phyloP scores from a whole-genome alignment of 495 filamentous ascomycete genomes.

The Penicillium angulare region DNA sequence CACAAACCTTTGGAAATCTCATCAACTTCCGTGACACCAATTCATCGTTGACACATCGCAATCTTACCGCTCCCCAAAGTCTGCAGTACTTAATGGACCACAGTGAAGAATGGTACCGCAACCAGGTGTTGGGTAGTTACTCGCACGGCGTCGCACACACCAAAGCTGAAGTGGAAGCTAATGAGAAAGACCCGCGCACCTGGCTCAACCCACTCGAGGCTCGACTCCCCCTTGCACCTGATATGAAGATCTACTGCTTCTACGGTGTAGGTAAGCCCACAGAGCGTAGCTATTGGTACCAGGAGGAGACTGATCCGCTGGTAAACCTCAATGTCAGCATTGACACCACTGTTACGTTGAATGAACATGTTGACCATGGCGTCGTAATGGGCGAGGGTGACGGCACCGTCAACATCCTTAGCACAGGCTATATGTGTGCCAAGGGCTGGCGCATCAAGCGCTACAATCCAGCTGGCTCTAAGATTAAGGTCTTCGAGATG shows the following conservation, averaged over 20 bases:
- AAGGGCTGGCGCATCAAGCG: conserved; percentile 88
- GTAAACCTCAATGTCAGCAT: conserved; percentile 81
- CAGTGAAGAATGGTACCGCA: conserved; percentile 80
- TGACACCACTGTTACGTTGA: conserved; percentile 73
- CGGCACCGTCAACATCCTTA: conserved; percentile 87
- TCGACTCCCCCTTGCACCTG: conserved; percentile 81
- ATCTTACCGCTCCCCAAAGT: conserved; percentile 77
- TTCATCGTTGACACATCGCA: conserved; percentile 59
- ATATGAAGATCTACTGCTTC: conserved; percentile 96
- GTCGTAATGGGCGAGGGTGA: conserved; percentile 93
- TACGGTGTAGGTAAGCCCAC: conserved; percentile 92
- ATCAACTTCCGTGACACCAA: conserved; percentile 79
- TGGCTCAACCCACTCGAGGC: conserved; percentile 97
- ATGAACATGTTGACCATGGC: conserved; percentile 72
- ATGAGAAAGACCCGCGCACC: conserved; percentile 76
- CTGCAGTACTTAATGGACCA: conserved; percentile 73
- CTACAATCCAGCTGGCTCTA: conserved; percentile 82
- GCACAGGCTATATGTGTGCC: conserved; percentile 92
- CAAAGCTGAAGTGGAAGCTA: conserved; percentile 75
- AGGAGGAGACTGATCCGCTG: conserved; percentile 62
- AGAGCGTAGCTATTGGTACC: conserved; percentile 89
- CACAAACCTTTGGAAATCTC: conserved; percentile 72
- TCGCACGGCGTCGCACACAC: conserved; percentile 88
- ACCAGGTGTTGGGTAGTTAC: conserved; percentile 70
- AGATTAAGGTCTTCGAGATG: conserved; percentile 90